Evolutionary conservation across 225 moss, liverwort and hornwort genomes (phyloP), one percentile per base, ranked within the genome.

Genomic region (Pseudisothecium myosuroides): DNA sequence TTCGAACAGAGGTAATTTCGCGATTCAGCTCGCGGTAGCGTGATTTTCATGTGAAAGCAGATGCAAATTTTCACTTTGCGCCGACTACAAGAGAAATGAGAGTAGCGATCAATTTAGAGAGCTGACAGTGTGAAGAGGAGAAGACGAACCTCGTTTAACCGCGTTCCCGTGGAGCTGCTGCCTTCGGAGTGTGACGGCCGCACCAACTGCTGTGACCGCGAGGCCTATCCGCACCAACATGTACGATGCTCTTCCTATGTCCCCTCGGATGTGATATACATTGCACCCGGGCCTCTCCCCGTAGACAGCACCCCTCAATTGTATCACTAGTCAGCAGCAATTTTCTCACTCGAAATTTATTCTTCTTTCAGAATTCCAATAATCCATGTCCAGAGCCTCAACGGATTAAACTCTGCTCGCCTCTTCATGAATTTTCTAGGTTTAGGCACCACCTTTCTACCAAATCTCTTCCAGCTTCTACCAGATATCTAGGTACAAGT

Each of bases 221-320:
- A 97, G 94, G 91, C 97, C 97, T 78, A 97, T 71, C 72, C 94
- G 94, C 92, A 95, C 89, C 55, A 96, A 92, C 97, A 97, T 97
- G 91, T 93, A 96, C 93, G 79, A 89, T 88, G 60, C 66, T 91
- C 86, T 86, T 76, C 90, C 82, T 82, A 82, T 36, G 28, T 76
- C 22, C 84, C 80, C 54, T 76, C 72, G 55, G 21, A 61, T 55
- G 69, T 76, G 56, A 45, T 83, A 55, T 21, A 82, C 88, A 92
- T 92, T 63, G 90, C 86, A 88, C 49, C 43, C 56, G 36, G 78
- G 72, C 43, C 78, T 87, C 90, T 79, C 61, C 68, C 79, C 47
- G 62, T 61, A 41, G 22, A 61, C 84, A 60, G 68, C 52, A 54
- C 34, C 49, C 65, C 66, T 36, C 47, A 83, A 85, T 82, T 62